phyloP scores from a whole-genome alignment of 139 green algal species.

The Chlorella sp. region DNA sequence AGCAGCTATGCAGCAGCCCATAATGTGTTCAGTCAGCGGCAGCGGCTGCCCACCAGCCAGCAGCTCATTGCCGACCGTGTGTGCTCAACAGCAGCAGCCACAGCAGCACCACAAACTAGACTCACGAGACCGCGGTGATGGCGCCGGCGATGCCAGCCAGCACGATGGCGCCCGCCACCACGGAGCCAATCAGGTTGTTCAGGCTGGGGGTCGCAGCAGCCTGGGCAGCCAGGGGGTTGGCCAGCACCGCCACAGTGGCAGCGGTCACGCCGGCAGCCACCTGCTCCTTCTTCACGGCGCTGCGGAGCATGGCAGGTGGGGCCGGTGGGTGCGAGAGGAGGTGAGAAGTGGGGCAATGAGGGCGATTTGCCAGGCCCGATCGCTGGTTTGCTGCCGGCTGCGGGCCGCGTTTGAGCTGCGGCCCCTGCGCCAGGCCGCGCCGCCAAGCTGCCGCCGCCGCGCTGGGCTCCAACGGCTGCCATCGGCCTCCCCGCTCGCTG shows the following conservation, averaged over 20 bases:
- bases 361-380: neutral
- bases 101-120: neutral
- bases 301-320: neutral
- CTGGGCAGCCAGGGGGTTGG: conserved; percentile 72
- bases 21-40: too few species aligned
- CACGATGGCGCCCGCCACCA: conserved; percentile 87
- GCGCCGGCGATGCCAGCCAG: conserved; percentile 84
- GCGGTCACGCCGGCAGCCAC: conserved; percentile 69
- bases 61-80: neutral
- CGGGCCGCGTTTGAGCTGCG: neutral
- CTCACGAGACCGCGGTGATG: conserved; percentile 79
- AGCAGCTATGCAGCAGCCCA: too few species aligned
- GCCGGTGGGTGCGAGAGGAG: neutral
- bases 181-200: conserved; percentile 91
- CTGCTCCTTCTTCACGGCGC: conserved; percentile 39
- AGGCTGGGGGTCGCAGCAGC: conserved; percentile 91
- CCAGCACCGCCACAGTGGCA: conserved; percentile 60
- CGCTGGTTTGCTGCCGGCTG: neutral
- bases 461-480: neutral
- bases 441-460: neutral
- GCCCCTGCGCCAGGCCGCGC: neutral
- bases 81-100: neutral
- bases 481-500: neutral
- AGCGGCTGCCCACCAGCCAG: neutral
- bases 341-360: too few species aligned